Percentiles rank a stretch among this genome's conserved stretches.
Evolutionary conservation across 768 basidiomycete genomes (phyloP).

Genomic region (Daedaleopsis nitida): DNA sequence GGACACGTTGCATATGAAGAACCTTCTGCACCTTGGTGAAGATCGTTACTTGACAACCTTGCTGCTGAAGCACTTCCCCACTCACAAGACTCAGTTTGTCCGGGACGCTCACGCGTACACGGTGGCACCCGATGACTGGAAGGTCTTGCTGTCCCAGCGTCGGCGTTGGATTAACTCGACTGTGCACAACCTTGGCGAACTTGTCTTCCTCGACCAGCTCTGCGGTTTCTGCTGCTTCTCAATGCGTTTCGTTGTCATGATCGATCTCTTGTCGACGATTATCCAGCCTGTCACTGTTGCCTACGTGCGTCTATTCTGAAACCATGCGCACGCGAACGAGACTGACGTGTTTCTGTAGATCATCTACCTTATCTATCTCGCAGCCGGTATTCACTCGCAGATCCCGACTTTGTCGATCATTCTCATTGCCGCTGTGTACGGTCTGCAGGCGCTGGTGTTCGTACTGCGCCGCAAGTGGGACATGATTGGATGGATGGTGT

Average conservation of each 20-base stretch:
- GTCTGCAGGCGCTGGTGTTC: conserved; percentile 82
- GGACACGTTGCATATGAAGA: conserved; percentile 99
- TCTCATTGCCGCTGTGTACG: conserved; percentile 94
- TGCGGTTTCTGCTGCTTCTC: conserved; percentile 99
- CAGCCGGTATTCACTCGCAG: conserved; percentile 61
- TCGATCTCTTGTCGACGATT: conserved; percentile 88
- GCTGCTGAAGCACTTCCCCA: conserved; percentile 92
- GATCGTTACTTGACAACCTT: conserved; percentile 98
- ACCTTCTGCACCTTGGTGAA: conserved; percentile 95
- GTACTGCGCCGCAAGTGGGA: conserved; percentile 94
- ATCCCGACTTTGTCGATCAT: conserved; percentile 84
- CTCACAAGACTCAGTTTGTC: conserved; percentile 93
- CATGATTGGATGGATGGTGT: conserved; percentile 97
- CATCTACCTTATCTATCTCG: conserved; percentile 83
- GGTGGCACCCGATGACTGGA: conserved; percentile 95
- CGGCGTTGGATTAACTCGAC: conserved; percentile 99
- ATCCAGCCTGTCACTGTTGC: conserved; percentile 86
- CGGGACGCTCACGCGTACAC: conserved; percentile 94
- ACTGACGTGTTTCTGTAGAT: conserved; percentile 52
- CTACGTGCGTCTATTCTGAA: conserved; percentile 64
- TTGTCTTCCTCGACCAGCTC: conserved; percentile 87
- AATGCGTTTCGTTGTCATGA: conserved; percentile 98
- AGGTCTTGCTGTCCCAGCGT: conserved; percentile 90
- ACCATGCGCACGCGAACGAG: background rate
- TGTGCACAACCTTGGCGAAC: conserved; percentile 92